Evolutionary conservation across 2,329 filamentous ascomycete genomes (phyloP), one percentile per base, ranked within the genome.

Genomic region (Ceratocystis cacaofunesta): DNA sequence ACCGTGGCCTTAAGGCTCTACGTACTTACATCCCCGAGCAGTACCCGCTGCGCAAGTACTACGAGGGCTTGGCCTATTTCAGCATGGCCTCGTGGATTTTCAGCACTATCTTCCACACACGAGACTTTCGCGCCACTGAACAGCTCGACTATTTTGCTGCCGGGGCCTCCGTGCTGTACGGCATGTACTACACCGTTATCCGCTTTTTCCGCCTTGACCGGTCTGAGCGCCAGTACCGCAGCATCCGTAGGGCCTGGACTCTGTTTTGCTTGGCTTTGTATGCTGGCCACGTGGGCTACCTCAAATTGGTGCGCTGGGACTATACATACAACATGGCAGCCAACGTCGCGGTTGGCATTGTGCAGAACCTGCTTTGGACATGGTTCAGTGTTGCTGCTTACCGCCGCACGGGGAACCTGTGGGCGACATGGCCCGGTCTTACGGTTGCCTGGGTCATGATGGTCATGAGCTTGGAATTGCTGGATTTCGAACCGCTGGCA

Each of bases 321-420:
- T 99, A 99, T 74, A 88, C 87, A 4, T 99, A 99, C 77, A 99
- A 99, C 74, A 97, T 99, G 91, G 85, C 88, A 1, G 94, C 92
- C 63, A 99, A 97, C 72, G 89, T 99, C 22, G 84, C 82, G 2
- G 83, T 88, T 10, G 94, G 94, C 2, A 78, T 91, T 50, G 74
- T 92, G 3, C 87, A 91, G 72, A 96, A 97, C 71, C 63, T 86
- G 3, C 76, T 97, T 66, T 97, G 94, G 94, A 89, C 81, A 55
- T 88, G 83, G 75, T 96, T 95, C 76, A 92, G 88, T 73, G 83
- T 88, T 70, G 77, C 78, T 69, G 82, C 86, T 70, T 97, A 92
- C 76, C 79, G 80, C 69, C 84, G 85, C 74, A 83, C 87, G 19
- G 83, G 85, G 58, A 83, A 86, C 69, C 75, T 80, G 19, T 99